These are phyloP conservation scores for Termitomyces sp. DNA, from an alignment of 768 basidiomycete species.

Conservation along the genomic window DNA sequence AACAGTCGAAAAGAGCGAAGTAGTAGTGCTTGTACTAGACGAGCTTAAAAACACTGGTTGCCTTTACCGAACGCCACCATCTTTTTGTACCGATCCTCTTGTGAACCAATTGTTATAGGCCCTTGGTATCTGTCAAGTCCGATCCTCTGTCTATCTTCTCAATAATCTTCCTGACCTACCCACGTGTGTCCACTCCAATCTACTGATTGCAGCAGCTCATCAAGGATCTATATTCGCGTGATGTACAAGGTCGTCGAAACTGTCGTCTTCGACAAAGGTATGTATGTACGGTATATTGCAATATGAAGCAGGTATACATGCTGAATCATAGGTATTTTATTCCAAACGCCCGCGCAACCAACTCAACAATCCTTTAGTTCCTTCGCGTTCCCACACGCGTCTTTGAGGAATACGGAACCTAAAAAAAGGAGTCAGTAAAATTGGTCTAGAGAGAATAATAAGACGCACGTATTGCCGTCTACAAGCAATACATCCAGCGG, in stretches of 20 bases:
- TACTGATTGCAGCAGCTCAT: neutral
- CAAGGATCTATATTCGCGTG: neutral
- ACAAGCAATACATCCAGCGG: constrained; percentile 81
- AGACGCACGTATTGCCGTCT: constrained; percentile 76
- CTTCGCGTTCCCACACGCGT: constrained; percentile 84
- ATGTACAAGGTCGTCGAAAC: no score
- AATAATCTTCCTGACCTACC: neutral
- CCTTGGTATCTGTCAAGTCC: neutral
- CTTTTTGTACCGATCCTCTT: no score
- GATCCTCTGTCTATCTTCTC: neutral
- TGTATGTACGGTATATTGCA: neutral
- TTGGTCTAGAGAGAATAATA: neutral
- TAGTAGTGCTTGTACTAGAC: no score
- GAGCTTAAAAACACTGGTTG: no score
- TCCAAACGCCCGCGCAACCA: constrained; percentile 79
- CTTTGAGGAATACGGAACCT: constrained; percentile 83
- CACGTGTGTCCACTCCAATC: neutral
- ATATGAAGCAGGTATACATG: neutral
- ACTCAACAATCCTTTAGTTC: constrained; percentile 74
- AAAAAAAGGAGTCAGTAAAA: neutral
- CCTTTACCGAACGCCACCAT: no score
- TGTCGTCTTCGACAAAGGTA: neutral
- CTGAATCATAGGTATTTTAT: constrained; percentile 17
- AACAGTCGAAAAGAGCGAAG: no score
- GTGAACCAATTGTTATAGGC: no score